These are phyloP conservation scores for Quercus wislizeni DNA, from an alignment of 306 rosid genomes.

Conservation along the genomic window DNA sequence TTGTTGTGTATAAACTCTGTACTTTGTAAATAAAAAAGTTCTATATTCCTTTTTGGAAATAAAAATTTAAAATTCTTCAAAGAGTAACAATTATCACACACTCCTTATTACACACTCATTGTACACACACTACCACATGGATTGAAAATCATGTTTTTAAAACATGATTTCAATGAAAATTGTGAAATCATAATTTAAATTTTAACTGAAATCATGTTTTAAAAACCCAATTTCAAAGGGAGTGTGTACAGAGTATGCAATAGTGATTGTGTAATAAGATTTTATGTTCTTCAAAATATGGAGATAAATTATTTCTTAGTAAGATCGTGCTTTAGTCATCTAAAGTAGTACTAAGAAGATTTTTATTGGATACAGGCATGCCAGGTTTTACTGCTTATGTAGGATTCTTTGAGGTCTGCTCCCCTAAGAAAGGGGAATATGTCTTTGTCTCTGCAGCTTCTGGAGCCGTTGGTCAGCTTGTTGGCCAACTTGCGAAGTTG, in stretches of 20 bases:
- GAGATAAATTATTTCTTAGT: not conserved
- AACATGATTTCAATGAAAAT: not conserved
- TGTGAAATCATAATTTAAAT: not conserved
- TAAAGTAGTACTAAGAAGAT: not conserved
- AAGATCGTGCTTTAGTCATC: not conserved
- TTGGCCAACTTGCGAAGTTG: constrained; percentile 56
- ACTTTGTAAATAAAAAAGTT: not conserved
- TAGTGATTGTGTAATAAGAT: no score
- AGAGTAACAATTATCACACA: no score
- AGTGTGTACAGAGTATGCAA: no score
- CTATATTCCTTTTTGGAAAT: not conserved
- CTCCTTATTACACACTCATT: no score
- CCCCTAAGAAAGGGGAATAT: constrained; percentile 47
- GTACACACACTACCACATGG: no score
- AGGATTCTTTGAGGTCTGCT: constrained; percentile 47
- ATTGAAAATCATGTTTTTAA: no score
- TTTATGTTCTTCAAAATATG: not conserved
- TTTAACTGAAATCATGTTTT: no score
- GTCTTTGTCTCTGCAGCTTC: constrained; percentile 55
- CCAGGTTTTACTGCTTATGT: constrained; percentile 59
- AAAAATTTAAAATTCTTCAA: no score
- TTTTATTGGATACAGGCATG: constrained; percentile 26
- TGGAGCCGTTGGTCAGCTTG: constrained; percentile 60
- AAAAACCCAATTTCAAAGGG: no score
- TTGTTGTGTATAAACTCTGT: not conserved